phyloP scores from a whole-genome alignment of 805 yeast species.

The Phaffomyces thermotolerans region DNA sequence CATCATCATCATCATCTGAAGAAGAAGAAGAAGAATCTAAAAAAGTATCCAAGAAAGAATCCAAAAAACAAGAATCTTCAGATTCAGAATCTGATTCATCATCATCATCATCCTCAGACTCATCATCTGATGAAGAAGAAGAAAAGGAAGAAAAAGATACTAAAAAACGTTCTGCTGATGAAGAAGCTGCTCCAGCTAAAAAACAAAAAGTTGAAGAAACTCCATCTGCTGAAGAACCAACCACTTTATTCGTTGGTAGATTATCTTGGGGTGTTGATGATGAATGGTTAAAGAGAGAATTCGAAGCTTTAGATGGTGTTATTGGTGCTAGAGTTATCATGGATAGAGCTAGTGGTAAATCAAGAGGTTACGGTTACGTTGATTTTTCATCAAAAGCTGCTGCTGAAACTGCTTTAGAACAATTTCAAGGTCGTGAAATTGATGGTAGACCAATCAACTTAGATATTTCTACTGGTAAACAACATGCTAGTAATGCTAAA shows the following conservation, averaged over 20 bases:
- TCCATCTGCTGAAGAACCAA: conserved; percentile 46
- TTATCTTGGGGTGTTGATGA: conserved; percentile 96
- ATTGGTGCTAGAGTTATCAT: conserved; percentile 84
- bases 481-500: conserved; percentile 48
- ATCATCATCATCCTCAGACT: neutral
- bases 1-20: conserved; percentile 10
- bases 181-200: conserved; percentile 28
- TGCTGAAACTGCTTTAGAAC: conserved; percentile 82
- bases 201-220: conserved; percentile 30
- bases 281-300: conserved; percentile 85
- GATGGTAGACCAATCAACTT: conserved; percentile 96
- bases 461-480: conserved; percentile 85
- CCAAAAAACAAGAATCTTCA: conserved; percentile 15
- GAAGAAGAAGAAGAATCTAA: conserved; percentile 17
- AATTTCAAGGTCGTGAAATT: conserved; percentile 87
- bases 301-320: conserved; percentile 78
- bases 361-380: conserved; percentile 97
- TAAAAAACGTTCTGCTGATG: conserved; percentile 31
- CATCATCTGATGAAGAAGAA: conserved; percentile 18
- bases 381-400: conserved; percentile 72
- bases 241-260: conserved; percentile 94
- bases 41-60: conserved; percentile 8
- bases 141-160: conserved; percentile 21
- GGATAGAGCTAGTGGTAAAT: conserved; percentile 87
- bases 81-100: conserved; percentile 10